A percentile compares a stretch with the other conserved stretches of the same genome.
Evolutionary conservation across 345 rosid genomes (phyloP).

Genomic region (Pseudoturritis turrita): DNA sequence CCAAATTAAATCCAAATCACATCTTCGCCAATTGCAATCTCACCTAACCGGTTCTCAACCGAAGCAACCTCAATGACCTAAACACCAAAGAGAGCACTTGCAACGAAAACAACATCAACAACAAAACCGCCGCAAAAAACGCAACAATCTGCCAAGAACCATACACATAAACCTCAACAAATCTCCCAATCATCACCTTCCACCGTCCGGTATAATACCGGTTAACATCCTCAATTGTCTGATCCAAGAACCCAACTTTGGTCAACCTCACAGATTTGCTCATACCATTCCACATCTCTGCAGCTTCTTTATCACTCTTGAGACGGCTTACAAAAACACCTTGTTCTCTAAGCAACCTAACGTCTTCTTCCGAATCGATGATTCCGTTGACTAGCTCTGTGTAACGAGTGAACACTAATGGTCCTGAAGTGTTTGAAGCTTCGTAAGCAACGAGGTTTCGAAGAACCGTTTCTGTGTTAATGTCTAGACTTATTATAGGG

Average conservation of each 20-base stretch:
- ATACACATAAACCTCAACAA: constrained; percentile 42
- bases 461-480: constrained; percentile 51
- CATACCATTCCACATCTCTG: constrained; percentile 81
- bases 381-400: constrained; percentile 79
- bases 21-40: neutral
- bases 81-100: constrained; percentile 40
- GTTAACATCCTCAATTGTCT: constrained; percentile 73
- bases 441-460: constrained; percentile 81
- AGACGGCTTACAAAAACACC: constrained; percentile 58
- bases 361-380: constrained; percentile 62
- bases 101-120: constrained; percentile 46
- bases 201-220: constrained; percentile 46
- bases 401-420: constrained; percentile 62
- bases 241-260: constrained; percentile 57
- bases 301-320: constrained; percentile 72
- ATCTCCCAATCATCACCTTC: constrained; percentile 47
- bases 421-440: constrained; percentile 54
- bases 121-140: constrained; percentile 40
- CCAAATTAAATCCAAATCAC: neutral
- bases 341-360: constrained; percentile 56
- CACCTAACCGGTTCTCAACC: constrained; percentile 18
- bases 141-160: constrained; percentile 68
- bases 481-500: constrained; percentile 54
- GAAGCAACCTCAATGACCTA: constrained; percentile 2
- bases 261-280: constrained; percentile 60